phyloP scores from a whole-genome alignment of 176 grass and related monocot genomes.

The Neostapfia colusana region DNA sequence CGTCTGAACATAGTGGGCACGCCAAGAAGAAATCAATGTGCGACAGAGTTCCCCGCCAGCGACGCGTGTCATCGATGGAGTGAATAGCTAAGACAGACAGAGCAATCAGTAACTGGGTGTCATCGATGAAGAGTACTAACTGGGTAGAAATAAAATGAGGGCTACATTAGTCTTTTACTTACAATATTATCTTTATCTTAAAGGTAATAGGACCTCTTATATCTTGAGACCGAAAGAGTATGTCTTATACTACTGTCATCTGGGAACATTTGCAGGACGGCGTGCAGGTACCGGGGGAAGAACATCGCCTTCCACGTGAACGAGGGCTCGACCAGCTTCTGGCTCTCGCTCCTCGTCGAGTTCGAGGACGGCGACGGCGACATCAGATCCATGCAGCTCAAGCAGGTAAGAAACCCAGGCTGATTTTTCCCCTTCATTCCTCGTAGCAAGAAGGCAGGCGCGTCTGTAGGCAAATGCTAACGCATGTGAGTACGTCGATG shows the following conservation, averaged over 20 bases:
- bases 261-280: constrained; percentile 50
- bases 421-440: no score
- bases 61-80: not conserved
- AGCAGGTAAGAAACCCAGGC: constrained; percentile 50
- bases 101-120: not conserved
- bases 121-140: not conserved
- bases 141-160: no score
- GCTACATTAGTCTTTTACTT: no score
- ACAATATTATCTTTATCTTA: no score
- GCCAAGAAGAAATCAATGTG: constrained; percentile 9
- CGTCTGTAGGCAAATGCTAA: not conserved
- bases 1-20: not conserved
- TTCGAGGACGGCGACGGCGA: constrained; percentile 95
- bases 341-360: constrained; percentile 93
- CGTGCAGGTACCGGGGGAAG: constrained; percentile 79
- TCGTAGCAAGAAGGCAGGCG: no score
- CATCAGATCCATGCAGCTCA: constrained; percentile 86
- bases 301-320: constrained; percentile 93
- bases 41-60: not conserved
- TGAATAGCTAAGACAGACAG: not conserved
- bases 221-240: no score
- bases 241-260: no score
- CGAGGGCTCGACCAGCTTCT: constrained; percentile 87
- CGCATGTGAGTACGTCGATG: constrained; percentile 26
- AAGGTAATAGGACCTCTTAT: no score